Evolutionary conservation across 768 basidiomycete species (phyloP), one percentile per base, ranked within the genome.

Genomic region (Leccinum incarnatum): DNA sequence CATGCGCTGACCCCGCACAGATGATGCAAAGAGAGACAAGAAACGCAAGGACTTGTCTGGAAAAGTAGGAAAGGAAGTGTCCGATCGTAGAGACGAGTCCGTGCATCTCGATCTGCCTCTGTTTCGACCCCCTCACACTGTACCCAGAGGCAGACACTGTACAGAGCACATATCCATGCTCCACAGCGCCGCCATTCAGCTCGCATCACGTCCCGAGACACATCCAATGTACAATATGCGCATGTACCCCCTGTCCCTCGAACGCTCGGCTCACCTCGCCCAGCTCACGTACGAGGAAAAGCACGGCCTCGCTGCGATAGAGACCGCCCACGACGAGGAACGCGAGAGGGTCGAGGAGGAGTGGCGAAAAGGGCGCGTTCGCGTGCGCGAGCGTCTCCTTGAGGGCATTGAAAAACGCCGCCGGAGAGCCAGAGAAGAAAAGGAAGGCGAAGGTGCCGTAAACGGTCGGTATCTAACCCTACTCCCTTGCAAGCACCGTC

Each of bases 371-470:
- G n/a, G n/a, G 69, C 89, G 87, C 50, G 89, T 89, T 46, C 77
- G 87, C 32, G 86, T 93, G 17, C 78, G 89, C 10, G 90, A 93
- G 65, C 79, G 91, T 15, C 76, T 94, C 30, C 72, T 93, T 14
- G 92, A 93, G 66, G 90, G 92, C 29, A 88, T 94, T 62, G 91
- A 93, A 70, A 92, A 94, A 68, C 79, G 91, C 30, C 74, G 91
- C 56, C 78, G 85, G 63, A 76, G 88, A 59, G 92, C 92, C 29
- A 77, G 91, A 54, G 92, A 94, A 61, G 92, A 94, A 76, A 93
- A 93, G 69, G 92, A 93, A 59, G 89, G 91, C 60, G 92, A 94
- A 65, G 91, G 89, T n/a, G 86, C 84, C 14, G 79, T 83, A 45
- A 86, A 85, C 54, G 88, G 84, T 21, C n/a, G n/a, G n/a, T n/a